phyloP scores from a whole-genome alignment of 108 stramenopile genomes.

The Fragilariopsis cylindrus region DNA sequence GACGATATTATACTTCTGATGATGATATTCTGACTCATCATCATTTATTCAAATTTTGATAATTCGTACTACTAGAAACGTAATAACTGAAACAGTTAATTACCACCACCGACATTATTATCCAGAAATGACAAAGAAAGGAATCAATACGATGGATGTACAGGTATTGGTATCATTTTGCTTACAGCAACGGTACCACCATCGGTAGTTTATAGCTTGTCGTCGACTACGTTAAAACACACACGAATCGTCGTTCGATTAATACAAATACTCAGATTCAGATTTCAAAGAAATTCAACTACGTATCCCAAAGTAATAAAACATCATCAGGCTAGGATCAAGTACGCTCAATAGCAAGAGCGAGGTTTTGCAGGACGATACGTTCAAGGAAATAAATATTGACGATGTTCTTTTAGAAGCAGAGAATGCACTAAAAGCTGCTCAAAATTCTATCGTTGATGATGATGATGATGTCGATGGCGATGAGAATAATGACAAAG shows the following conservation, averaged over 20 bases:
- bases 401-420: constrained; percentile 28
- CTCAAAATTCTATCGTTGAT: constrained; percentile 8
- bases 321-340: background rate
- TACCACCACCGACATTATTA: too few species aligned
- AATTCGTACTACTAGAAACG: too few species aligned
- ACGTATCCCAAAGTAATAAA: background rate
- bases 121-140: too few species aligned
- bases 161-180: background rate
- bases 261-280: too few species aligned
- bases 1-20: too few species aligned
- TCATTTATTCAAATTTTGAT: too few species aligned
- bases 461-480: background rate
- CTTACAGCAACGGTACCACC: background rate
- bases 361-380: background rate
- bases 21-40: too few species aligned
- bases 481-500: background rate
- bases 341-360: background rate
- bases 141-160: too few species aligned
- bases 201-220: background rate
- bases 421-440: constrained; percentile 20
- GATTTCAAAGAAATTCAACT: too few species aligned
- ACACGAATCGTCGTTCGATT: too few species aligned
- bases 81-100: too few species aligned
- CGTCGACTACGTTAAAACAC: background rate
- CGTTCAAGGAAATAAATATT: constrained; percentile 22